A percentile compares a stretch with the other conserved stretches of the same genome.
phyloP scores from a whole-genome alignment of 768 basidiomycete species.

The Porpolomopsis calyptriformis region DNA sequence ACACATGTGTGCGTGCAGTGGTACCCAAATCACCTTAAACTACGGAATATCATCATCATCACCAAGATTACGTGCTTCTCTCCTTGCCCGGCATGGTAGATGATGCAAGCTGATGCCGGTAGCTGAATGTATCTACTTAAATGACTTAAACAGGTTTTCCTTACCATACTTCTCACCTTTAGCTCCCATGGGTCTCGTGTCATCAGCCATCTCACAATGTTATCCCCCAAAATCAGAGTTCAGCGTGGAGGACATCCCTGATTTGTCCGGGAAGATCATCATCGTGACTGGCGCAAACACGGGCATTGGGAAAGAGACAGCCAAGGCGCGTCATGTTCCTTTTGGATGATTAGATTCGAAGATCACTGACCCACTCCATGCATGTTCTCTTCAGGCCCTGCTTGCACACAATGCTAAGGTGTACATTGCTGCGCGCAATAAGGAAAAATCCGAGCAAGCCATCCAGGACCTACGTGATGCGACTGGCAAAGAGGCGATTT shows the following conservation, averaged over 20 bases:
- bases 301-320: slow-evolving; percentile 42
- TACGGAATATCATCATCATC: too few species aligned
- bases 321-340: slow-evolving; percentile 18
- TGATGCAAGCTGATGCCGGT: too few species aligned
- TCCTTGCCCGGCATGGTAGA: too few species aligned
- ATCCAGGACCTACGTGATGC: slow-evolving; percentile 29
- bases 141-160: too few species aligned
- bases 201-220: not conserved
- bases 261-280: slow-evolving; percentile 32
- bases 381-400: slow-evolving; percentile 24
- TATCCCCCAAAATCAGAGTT: slow-evolving; percentile 23
- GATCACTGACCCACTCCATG: not conserved
- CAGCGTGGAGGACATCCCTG: slow-evolving; percentile 28
- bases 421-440: slow-evolving; percentile 36
- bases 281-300: slow-evolving; percentile 42
- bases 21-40: too few species aligned
- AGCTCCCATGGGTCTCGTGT: too few species aligned
- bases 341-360: not conserved
- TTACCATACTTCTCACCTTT: too few species aligned
- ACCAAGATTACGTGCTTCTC: too few species aligned
- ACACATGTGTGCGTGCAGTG: too few species aligned
- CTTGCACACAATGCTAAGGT: slow-evolving; percentile 39
- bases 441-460: slow-evolving; percentile 27
- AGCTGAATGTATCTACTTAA: too few species aligned
- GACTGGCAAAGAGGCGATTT: slow-evolving; percentile 34